Evolutionary conservation across 805 yeast species (phyloP), one percentile per base, ranked within the genome.

Genomic region (Wickerhamomyces alni): DNA sequence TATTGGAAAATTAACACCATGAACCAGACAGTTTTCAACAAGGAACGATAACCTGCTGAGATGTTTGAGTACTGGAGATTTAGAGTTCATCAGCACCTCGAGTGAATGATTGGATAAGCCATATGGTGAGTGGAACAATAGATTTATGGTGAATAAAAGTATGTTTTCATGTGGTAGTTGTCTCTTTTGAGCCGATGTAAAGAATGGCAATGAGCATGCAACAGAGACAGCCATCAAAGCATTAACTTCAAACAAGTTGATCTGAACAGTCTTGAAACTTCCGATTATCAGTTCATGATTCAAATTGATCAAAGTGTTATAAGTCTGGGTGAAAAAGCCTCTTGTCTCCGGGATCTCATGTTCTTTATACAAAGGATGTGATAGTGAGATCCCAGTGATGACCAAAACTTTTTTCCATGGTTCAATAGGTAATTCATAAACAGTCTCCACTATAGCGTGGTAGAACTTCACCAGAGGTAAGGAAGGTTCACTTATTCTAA

Each of bases 21-120:
- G 42, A n/a, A 45, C 39, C 22, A 65, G 51, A 38, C 60, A 62
- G 11, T 57, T 57, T 40, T 71, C 74, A 29, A 72, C 47, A 2
- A 79, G 47, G 34, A 67, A 64, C 0, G 82, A 67, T 17, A 79
- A 44, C 34, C 69, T 61, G 51, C 67, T 76, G 33, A 77, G 48
- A 45, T 75, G 75, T 40, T 68, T 72, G 22, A 72, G 43, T 2
- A 68, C 67, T 0, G 82, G 82, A 17, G 50, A 46, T 15, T 24
- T 19, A 4, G 43, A 41, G 13, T 35, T 8, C 9, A 16, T 10
- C 13, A 38, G 35, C 33, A 33, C 21, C n/a, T 44, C 37, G 5
- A 35, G 17, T 26, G n/a, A 22, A 3, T 41, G 46, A 24, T 26
- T 3, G 1, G 36, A 12, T 6, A 54, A 21, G 8, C 61, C 55